These are phyloP conservation scores for Mayamaea pseudoterrestris DNA, from an alignment of 108 stramenopile genomes.

Conservation along the genomic window DNA sequence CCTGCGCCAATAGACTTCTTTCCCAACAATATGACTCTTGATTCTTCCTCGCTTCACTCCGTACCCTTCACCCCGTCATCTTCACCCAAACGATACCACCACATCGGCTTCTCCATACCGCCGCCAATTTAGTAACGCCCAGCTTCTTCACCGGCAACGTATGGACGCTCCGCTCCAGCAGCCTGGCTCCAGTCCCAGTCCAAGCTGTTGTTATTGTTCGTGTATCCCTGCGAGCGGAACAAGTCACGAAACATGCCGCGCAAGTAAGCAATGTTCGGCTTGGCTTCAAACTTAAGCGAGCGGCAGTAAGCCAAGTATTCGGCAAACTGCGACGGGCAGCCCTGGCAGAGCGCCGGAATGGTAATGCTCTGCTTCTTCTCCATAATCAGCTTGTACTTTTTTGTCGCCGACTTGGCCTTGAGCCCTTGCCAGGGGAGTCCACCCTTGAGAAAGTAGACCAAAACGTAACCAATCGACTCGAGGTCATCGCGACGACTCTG, in stretches of 20 bases:
- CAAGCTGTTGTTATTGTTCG: conserved; percentile 76
- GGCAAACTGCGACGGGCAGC: conserved; percentile 93
- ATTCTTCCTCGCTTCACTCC: too few relatives aligned
- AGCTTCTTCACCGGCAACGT: too few relatives aligned
- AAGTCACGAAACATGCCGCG: conserved; percentile 93
- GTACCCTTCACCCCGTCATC: too few relatives aligned
- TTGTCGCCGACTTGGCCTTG: conserved; percentile 90
- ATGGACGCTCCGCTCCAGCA: too few relatives aligned
- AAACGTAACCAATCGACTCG: conserved; percentile 94
- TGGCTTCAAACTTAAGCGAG: conserved; percentile 95
- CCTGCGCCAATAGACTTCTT: too few relatives aligned
- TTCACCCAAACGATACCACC: too few relatives aligned
- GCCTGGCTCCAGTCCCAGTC: conserved; percentile 90
- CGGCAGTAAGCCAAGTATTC: conserved; percentile 98
- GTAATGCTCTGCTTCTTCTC: conserved; percentile 89
- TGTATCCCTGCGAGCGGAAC: conserved; percentile 86
- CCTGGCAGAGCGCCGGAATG: conserved; percentile 90
- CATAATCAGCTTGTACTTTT: conserved; percentile 93
- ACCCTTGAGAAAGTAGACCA: conserved; percentile 97
- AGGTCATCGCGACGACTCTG: conserved; percentile 95
- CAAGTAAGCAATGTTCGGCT: conserved; percentile 96
- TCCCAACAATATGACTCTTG: too few relatives aligned
- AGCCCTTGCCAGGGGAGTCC: conserved; percentile 98
- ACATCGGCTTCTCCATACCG: too few relatives aligned
- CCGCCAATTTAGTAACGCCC: too few relatives aligned